Conservation (phyloP, 2,329 filamentous ascomycete species). For the Aspergillus costaricaensis region DNA sequence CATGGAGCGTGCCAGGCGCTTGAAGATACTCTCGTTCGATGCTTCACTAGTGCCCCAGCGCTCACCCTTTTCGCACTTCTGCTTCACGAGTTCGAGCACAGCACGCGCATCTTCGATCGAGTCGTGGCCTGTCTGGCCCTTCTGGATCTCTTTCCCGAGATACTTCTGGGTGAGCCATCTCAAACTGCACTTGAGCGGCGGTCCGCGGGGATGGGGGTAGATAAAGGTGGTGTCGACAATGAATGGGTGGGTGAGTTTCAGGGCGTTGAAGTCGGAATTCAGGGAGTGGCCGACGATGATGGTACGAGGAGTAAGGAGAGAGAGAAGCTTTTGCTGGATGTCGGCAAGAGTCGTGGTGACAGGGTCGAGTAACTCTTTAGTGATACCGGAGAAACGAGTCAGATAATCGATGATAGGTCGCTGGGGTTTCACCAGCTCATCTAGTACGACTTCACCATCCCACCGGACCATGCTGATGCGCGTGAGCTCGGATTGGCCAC, state of each 20-base stretch:
- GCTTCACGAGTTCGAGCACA: constrained; percentile 87
- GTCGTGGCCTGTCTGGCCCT: constrained; percentile 77
- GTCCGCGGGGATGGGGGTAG: constrained; percentile 86
- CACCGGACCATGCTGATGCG: constrained; percentile 85
- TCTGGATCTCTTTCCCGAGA: constrained; percentile 83
- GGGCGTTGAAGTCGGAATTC: constrained; percentile 66
- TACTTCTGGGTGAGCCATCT: constrained; percentile 90
- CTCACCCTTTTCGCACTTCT: constrained; percentile 92
- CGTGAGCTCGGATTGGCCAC: constrained; percentile 78
- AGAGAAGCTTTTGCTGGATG: constrained; percentile 75
- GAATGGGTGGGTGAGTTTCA: constrained; percentile 87
- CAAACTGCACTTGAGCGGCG: constrained; percentile 84
- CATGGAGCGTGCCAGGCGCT: constrained; percentile 66
- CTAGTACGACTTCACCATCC: constrained; percentile 78
- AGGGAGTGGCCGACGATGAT: constrained; percentile 52
- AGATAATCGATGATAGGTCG: constrained; percentile 91
- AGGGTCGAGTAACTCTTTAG: constrained; percentile 74
- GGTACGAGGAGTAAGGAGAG: constrained; percentile 59
- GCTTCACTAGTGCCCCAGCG: constrained; percentile 79
- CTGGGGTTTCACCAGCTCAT: constrained; percentile 88
- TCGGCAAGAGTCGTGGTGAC: constrained; percentile 82
- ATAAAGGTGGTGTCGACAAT: constrained; percentile 89
- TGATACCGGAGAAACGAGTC: constrained; percentile 90
- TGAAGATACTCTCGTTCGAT: constrained; percentile 85
- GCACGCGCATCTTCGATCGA: constrained; percentile 90